Base-by-base conservation (phyloP, 108 stramenopile species). In the Nitzschia sp. region DNA sequence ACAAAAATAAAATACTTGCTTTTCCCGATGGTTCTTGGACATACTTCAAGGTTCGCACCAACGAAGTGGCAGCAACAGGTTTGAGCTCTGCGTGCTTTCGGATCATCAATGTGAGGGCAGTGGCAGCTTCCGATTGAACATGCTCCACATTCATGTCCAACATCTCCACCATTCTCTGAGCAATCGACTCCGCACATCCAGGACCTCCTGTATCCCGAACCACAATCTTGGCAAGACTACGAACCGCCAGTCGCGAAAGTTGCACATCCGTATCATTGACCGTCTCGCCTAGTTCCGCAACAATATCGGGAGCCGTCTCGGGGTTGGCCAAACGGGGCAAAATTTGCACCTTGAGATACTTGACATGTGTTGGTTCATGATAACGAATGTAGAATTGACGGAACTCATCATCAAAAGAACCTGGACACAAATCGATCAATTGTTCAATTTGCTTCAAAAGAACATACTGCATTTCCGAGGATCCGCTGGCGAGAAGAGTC, bases 371-470 rank as follows among this genome's bases (percentile, higher is more conserved):
- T 24, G 96, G 97, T 74, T 99, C 99, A 67, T 88, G 89, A 76
- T 96, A 97, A 50, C 92, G 83, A 15, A 96, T 84, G 66, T 97
- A 99, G 67, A 99, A 98, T 59, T 95, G 95, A 39, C 98, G 89
- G 69, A 94, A 98, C 61, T 99, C 99, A 69, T 89, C 90, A 62
- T 97, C 96, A 73, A 98, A 99, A 21, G 96, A 77, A 56, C 95
- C 96, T 8, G 96, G 96, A 65, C 94, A 90, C 46, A 93, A 80
- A 37, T 92, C 83, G 41, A 96, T 83, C 83, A 99, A 79, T 43
- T 82, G 44, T 53, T 97, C 93, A 12, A 96, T 89, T 78, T 99
- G 97, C 73, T 95, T 93, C 24, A 99, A 79, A 0, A 98, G 73
- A 37, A 86, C 84, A 74, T 90, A 97, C 41, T 88, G 79, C 41